Conservation (phyloP, 371 early-diverging fungal genomes). For the Lichtheimia corymbifera region DNA sequence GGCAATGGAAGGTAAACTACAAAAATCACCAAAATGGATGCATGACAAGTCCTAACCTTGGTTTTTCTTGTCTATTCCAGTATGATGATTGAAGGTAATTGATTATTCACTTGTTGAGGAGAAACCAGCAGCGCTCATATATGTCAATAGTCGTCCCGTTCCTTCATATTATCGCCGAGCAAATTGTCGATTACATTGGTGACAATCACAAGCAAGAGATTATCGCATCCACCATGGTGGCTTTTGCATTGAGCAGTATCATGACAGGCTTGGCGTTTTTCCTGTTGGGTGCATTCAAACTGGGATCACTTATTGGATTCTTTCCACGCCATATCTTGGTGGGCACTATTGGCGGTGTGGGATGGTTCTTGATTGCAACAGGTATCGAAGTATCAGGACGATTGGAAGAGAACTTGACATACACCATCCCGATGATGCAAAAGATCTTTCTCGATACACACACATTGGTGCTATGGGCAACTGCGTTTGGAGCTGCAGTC, state of each 20-base stretch:
- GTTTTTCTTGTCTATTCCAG: neutral
- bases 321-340: slow-evolving; percentile 96
- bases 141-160: neutral
- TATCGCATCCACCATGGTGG: slow-evolving; percentile 87
- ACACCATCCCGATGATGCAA: slow-evolving; percentile 55
- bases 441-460: slow-evolving; percentile 59
- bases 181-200: slow-evolving; percentile 64
- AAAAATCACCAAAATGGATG: neutral
- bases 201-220: slow-evolving; percentile 63
- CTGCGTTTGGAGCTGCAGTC: slow-evolving; percentile 73
- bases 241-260: slow-evolving; percentile 82
- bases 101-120: neutral
- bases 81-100: slow-evolving; percentile 14
- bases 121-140: neutral
- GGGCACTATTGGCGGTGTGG: slow-evolving; percentile 95
- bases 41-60: neutral
- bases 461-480: slow-evolving; percentile 77
- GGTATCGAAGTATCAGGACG: slow-evolving; percentile 88
- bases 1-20: slow-evolving; percentile 75
- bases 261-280: slow-evolving; percentile 89
- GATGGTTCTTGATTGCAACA: slow-evolving; percentile 91
- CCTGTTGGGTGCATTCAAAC: slow-evolving; percentile 80
- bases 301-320: slow-evolving; percentile 84
- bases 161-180: slow-evolving; percentile 53
- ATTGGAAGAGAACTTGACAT: slow-evolving; percentile 52